Evolutionary conservation across 1,284 basidiomycete species (phyloP), one percentile per base, ranked within the genome.

Genomic region (Bjerkandera adusta): DNA sequence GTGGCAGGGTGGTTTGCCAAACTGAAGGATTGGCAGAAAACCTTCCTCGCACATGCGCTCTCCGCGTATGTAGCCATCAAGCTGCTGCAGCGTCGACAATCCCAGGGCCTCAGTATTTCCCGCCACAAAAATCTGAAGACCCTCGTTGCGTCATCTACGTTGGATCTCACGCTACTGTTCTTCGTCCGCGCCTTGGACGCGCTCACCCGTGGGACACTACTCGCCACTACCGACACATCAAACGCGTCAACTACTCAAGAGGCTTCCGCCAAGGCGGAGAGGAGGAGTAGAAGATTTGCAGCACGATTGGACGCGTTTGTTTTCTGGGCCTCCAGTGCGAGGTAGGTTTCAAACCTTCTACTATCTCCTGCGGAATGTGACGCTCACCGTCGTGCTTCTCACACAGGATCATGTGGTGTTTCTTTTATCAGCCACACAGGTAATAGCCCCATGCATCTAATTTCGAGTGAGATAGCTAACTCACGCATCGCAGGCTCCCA

Each of bases 391-490:
- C 26, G 15, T 26, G 29, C 11, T n/a, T 20, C 16, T 8, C 16
- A 8, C 39, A 47, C 53, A 88, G 87, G 57, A 88, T 89, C 43
- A 89, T 89, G 85, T 89, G 85, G 86, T 89, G 85, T 58, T 89
- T 85, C 63, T 83, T 87, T 61, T 89, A 89, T 57, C 69, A 80
- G 55, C 84, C 85, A 4, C 68, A 79, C 53, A 79, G 81, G 85
- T 87, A 58, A 36, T 54, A 41, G 22, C 33, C 18, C n/a, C 45
- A 37, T 20, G 32, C 20, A 5, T 43, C 7, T 10, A 5, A 7
- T 21, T 12, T 13, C 16, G 10, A 8, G 10, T n/a, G 13, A n/a
- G 5, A 35, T 21, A n/a, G 10, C 38, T 22, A 35, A 29, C 15
- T 25, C 38, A 29, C 18, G 3, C 45, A 87, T 26, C 18, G 3